Evolutionary conservation across 2,329 filamentous ascomycete genomes (phyloP).

Genomic region (Bipolaris cookei): DNA sequence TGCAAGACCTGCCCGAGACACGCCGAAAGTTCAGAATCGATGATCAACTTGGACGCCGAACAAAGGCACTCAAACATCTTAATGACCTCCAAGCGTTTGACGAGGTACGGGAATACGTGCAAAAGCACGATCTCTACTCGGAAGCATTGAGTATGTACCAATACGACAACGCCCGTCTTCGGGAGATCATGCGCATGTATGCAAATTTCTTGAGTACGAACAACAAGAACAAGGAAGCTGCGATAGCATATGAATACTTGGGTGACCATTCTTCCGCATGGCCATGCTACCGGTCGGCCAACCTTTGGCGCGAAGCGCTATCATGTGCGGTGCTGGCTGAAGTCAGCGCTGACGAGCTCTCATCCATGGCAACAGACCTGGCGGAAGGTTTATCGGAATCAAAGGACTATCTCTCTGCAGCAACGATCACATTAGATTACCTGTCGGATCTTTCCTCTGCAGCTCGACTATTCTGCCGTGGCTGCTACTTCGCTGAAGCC

Average conservation of each 20-base stretch:
- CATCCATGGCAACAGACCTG: slow-evolving; percentile 73
- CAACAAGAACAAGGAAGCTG: slow-evolving; percentile 84
- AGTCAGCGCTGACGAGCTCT: slow-evolving; percentile 65
- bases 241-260: slow-evolving; percentile 88
- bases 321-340: slow-evolving; percentile 72
- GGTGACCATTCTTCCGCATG: slow-evolving; percentile 75
- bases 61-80: slow-evolving; percentile 80
- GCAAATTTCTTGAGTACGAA: slow-evolving; percentile 76
- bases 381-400: slow-evolving; percentile 80
- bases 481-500: slow-evolving; percentile 87
- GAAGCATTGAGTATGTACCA: slow-evolving; percentile 81
- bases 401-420: slow-evolving; percentile 82
- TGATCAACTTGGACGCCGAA: slow-evolving; percentile 77
- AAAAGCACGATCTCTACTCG: slow-evolving; percentile 80
- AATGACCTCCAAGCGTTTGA: slow-evolving; percentile 75
- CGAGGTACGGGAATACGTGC: slow-evolving; percentile 77
- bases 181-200: slow-evolving; percentile 76
- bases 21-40: slow-evolving; percentile 85
- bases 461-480: slow-evolving; percentile 81
- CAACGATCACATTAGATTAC: slow-evolving; percentile 81
- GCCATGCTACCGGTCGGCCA: slow-evolving; percentile 81
- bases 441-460: slow-evolving; percentile 74
- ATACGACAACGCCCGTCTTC: slow-evolving; percentile 73
- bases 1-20: slow-evolving; percentile 74
- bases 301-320: slow-evolving; percentile 90